Evolutionary conservation across 2,329 filamentous ascomycete genomes (phyloP).

Genomic region (Trichophyton mentagrophytes): DNA sequence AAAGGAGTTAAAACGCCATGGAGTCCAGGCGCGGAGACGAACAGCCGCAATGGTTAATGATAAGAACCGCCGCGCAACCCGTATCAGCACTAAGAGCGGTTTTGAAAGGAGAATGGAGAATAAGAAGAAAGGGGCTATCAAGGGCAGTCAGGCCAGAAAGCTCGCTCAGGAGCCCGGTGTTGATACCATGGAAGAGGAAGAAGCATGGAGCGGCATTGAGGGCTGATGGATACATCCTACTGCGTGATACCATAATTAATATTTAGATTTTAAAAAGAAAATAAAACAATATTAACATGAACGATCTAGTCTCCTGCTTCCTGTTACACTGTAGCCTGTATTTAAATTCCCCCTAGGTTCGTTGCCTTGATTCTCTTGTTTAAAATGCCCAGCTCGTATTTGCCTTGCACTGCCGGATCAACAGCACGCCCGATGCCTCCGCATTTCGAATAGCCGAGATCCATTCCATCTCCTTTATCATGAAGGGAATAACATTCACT

Average conservation of each 20-base stretch:
- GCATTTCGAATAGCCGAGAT: background rate
- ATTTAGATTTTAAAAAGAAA: background rate
- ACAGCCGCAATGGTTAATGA: conserved; percentile 24
- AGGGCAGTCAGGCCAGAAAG: conserved; percentile 29
- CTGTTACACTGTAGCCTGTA: background rate
- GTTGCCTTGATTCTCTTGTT: background rate
- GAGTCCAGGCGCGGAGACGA: conserved; percentile 58
- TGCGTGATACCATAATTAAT: background rate
- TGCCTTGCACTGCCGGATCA: background rate
- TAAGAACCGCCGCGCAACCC: conserved; percentile 39
- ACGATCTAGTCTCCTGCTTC: background rate
- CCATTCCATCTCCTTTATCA: background rate
- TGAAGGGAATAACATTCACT: background rate
- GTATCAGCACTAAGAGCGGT: conserved; percentile 55
- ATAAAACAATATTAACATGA: background rate
- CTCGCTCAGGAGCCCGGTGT: conserved; percentile 11
- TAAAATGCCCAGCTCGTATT: background rate
- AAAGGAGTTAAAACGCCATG: conserved; percentile 67
- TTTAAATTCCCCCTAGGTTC: background rate
- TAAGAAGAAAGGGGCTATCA: conserved; percentile 34
- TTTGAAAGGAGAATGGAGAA: conserved; percentile 37
- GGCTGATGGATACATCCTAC: conserved; percentile 17
- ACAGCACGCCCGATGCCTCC: background rate
- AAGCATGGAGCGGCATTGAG: conserved; percentile 29
- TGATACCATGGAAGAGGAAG: conserved; percentile 19